A percentile compares a stretch with the other conserved stretches of the same genome.
phyloP scores from a whole-genome alignment of 352 stramenopile genomes.

The Globisporangium cylindrosporum region DNA sequence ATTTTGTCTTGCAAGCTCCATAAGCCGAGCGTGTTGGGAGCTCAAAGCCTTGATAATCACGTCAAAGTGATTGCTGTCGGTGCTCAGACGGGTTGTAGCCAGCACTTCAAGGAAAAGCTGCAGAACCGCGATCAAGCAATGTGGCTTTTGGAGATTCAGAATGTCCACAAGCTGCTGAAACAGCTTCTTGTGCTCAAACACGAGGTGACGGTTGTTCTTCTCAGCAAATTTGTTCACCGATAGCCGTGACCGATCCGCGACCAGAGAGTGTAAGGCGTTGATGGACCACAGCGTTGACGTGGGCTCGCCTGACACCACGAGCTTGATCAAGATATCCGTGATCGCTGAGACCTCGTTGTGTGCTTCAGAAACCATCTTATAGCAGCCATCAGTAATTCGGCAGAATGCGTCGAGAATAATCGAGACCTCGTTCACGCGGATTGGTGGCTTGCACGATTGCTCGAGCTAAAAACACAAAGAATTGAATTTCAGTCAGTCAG shows the following conservation, averaged over 20 bases:
- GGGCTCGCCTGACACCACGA: conserved; percentile 46
- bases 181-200: conserved; percentile 67
- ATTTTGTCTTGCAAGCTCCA: conserved; percentile 47
- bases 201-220: conserved; percentile 51
- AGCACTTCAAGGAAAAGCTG: conserved; percentile 66
- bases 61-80: conserved; percentile 77
- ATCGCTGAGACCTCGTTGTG: conserved; percentile 41
- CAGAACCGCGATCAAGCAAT: conserved; percentile 53
- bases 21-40: conserved; percentile 40
- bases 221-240: conserved; percentile 41
- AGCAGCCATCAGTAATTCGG: conserved; percentile 69
- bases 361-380: conserved; percentile 50
- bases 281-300: conserved; percentile 61
- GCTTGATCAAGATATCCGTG: conserved; percentile 39
- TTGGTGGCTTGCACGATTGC: conserved; percentile 57
- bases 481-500: conserved; percentile 9
- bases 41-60: conserved; percentile 63
- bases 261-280: conserved; percentile 58
- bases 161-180: conserved; percentile 52
- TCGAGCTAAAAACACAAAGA: conserved; percentile 37
- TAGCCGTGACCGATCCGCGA: conserved; percentile 45
- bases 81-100: conserved; percentile 53
- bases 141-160: conserved; percentile 44
- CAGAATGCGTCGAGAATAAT: conserved; percentile 73
- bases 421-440: conserved; percentile 60